Evolutionary conservation across 148 eudicot species (phyloP), one percentile per base, ranked within the genome.

Genomic region (Agrostemma githago): DNA sequence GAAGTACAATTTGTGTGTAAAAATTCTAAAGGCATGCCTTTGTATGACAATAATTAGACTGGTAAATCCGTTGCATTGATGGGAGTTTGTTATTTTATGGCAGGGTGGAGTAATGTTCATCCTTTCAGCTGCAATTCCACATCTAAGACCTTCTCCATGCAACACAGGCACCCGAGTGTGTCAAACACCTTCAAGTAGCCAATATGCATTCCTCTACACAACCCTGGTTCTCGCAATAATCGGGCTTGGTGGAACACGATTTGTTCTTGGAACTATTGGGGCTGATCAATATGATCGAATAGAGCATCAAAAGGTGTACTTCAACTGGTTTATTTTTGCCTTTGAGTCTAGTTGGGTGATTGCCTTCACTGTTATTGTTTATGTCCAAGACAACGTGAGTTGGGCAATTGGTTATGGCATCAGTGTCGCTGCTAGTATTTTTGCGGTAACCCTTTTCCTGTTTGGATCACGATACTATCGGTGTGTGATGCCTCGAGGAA

Each of bases 211-310:
- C 65, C 77, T 83, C 19, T 83, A 81, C 51, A 59, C 64, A 3
- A 78, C 74, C 65, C 61, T 83, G 40, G 79, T 71, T 16, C 38
- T 85, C n/a, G 81, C 71, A 5, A 78, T 78, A 40, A 53, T 85
- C 12, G 88, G 88, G 34, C 40, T 71, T 16, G 88, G 84, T 1
- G 88, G 88, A 8, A 81, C 86, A 0, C 82, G 88, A 4, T 79
- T 79, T 68, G 78, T 82, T 26, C 61, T 80, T 15, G 83, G 76
- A 21, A 75, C 84, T 11, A 73, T 83, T 43, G 86, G 88, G 40
- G 86, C 84, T 2, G 72, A 83, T 56, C 88, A 85, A 61, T 79
- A 83, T 42, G 69, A 63, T 2, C 62, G 70, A 3, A 7, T 73
- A 3, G 74, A 83, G 8, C 80, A 81, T 38, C 84, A 79, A 21